Evolutionary conservation across 208 protist species (phyloP), one percentile per base, ranked within the genome.

Genomic region (Trypanosoma boissoni): DNA sequence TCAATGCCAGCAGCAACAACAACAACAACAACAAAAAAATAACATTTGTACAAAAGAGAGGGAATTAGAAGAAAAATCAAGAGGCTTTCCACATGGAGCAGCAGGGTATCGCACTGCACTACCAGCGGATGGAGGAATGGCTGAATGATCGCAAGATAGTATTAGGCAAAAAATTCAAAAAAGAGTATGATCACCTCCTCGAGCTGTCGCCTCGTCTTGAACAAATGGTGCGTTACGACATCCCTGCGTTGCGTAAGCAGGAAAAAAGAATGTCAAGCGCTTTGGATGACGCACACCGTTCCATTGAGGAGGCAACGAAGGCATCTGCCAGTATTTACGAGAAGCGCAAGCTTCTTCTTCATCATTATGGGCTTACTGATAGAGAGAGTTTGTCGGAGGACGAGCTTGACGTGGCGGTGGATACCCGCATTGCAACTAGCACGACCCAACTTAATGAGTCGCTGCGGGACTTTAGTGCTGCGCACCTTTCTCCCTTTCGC

Each of bases 101-200:
- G 21, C 78, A 81, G 53, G 60, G 76, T 0, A 79, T 91, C 26
- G 29, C 70, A 2, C 68, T 91, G 57, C 84, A 91, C 64, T 91
- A 91, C 54, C 74, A 88, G 74, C 77, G 82, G 44, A 87, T 91
- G 77, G 75, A 91, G 64, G 80, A 91, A 62, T 91, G 84, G 84
- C 64, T 91, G 58, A 71, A 77, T 9, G 84, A 91, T 58, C 72
- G 84, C 24, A 68, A 59, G 43, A 18, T 74, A 0, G 77, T 88
- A 4, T 72, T 91, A 26, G 58, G 59, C 7, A 61, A 68, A 21
- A 86, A 80, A 63, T 41, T 84, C 65, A 83, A 79, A 42, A 85
- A 76, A 18, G 62, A 61, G 21, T 86, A 77, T 34, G 24, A 54
- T 0, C 67, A 51, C 9, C 64, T 87, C 4, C 44, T 91, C 23